These are phyloP conservation scores for Avena sativa DNA, from an alignment of 176 grass and related monocot species.

Conservation along the genomic window DNA sequence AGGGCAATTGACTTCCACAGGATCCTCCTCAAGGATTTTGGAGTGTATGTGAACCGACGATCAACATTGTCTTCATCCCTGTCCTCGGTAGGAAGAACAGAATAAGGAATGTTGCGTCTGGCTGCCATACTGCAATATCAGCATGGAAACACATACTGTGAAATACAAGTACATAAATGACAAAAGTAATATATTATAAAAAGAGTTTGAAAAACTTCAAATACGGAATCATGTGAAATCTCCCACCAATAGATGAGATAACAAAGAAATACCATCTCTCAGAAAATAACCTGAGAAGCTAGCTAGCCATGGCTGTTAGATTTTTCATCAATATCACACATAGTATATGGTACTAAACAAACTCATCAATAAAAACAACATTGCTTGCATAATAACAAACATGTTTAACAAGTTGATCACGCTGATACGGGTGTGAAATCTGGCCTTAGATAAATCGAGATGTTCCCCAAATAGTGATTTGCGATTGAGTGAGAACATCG, in stretches of 20 bases:
- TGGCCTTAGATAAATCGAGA: background rate
- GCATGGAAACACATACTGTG: background rate
- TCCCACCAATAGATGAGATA: no score
- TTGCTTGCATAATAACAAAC: background rate
- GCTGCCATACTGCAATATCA: conserved; percentile 54
- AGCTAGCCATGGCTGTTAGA: no score
- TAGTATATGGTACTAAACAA: background rate
- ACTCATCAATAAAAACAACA: background rate
- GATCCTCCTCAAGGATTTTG: conserved; percentile 70
- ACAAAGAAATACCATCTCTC: no score
- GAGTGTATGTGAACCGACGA: conserved; percentile 81
- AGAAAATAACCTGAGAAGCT: no score
- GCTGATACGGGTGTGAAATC: background rate
- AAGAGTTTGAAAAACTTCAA: background rate
- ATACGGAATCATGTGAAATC: background rate
- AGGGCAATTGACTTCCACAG: conserved; percentile 91
- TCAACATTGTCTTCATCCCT: conserved; percentile 52
- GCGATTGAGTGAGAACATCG: background rate
- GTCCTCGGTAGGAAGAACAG: conserved; percentile 61
- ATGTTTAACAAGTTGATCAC: background rate
- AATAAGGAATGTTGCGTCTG: conserved; percentile 67
- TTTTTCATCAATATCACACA: no score
- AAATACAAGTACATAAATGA: background rate
- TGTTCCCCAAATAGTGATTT: background rate
- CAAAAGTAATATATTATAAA: background rate